phyloP scores from a whole-genome alignment of 768 basidiomycete species.

The Mycena olivaceomarginata region DNA sequence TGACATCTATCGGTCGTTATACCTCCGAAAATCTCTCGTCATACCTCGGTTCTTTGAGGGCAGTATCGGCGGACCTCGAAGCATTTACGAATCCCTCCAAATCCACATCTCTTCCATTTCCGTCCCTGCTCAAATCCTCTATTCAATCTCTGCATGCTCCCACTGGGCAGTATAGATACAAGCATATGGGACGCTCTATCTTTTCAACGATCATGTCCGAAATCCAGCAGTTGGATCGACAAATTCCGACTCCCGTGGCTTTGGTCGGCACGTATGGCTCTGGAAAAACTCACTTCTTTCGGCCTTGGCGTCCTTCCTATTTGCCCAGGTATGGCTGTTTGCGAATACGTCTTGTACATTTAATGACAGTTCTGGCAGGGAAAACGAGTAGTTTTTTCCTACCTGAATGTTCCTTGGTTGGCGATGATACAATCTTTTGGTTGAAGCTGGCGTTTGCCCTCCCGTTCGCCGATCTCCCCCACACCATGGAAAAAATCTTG shows the following conservation, averaged over 20 bases:
- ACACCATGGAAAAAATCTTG: constrained; percentile 19
- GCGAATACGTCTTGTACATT: neutral
- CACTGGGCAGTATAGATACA: constrained; percentile 21
- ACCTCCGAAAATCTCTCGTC: constrained; percentile 27
- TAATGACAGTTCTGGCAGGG: constrained; percentile 6
- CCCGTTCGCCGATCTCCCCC: constrained; percentile 37
- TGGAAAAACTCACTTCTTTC: constrained; percentile 43
- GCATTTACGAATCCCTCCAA: constrained; percentile 15
- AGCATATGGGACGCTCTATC: constrained; percentile 36
- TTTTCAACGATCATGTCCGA: constrained; percentile 21
- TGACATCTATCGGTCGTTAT: constrained; percentile 19
- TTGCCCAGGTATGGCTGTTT: constrained; percentile 28
- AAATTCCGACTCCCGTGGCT: constrained; percentile 25
- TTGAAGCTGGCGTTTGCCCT: constrained; percentile 42
- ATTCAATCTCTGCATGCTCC: constrained; percentile 20
- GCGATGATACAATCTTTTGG: constrained; percentile 37
- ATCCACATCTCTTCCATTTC: constrained; percentile 32
- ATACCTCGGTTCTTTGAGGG: constrained; percentile 22
- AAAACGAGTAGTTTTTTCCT: constrained; percentile 39
- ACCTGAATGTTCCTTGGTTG: constrained; percentile 31
- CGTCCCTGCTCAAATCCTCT: constrained; percentile 39
- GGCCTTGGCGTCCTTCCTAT: constrained; percentile 35
- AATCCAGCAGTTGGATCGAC: constrained; percentile 29
- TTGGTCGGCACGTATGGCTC: constrained; percentile 33
- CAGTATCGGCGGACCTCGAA: constrained; percentile 4